phyloP scores from a whole-genome alignment of 495 filamentous ascomycete genomes.

The Neurospora sp. region DNA sequence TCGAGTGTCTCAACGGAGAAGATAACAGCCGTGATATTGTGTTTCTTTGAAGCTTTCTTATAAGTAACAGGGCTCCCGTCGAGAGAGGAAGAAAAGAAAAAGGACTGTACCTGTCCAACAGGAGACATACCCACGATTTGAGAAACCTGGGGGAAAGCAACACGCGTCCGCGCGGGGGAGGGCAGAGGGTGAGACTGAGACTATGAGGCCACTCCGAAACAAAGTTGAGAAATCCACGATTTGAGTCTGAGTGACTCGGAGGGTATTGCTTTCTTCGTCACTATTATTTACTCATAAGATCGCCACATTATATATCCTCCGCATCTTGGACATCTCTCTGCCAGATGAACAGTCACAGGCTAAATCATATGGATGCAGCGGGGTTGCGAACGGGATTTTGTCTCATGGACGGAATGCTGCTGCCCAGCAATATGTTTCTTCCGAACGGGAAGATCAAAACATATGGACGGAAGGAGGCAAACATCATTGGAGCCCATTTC shows the following conservation, averaged over 20 bases:
- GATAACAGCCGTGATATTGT: neutral
- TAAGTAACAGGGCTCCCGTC: neutral
- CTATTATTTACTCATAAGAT: neutral
- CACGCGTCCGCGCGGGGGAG: neutral
- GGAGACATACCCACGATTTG: neutral
- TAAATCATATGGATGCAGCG: neutral
- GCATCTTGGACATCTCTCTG: neutral
- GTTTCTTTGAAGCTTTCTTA: neutral
- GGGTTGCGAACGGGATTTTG: neutral
- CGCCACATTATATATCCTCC: neutral
- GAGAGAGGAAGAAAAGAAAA: neutral
- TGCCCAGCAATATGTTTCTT: neutral
- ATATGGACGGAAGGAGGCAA: neutral
- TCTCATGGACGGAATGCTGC: neutral
- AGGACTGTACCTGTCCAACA: neutral
- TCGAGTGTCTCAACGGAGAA: neutral
- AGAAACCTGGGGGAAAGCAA: neutral
- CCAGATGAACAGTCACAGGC: neutral
- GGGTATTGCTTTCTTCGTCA: neutral
- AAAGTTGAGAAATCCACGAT: neutral
- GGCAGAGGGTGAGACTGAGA: neutral
- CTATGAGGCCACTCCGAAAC: neutral
- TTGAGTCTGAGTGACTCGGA: neutral
- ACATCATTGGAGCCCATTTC: neutral
- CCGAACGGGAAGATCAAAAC: neutral